Percentiles rank a stretch among this genome's conserved stretches.
Conservation (phyloP, 1,284 basidiomycete species). For the Malassezia yamatoensis region DNA sequence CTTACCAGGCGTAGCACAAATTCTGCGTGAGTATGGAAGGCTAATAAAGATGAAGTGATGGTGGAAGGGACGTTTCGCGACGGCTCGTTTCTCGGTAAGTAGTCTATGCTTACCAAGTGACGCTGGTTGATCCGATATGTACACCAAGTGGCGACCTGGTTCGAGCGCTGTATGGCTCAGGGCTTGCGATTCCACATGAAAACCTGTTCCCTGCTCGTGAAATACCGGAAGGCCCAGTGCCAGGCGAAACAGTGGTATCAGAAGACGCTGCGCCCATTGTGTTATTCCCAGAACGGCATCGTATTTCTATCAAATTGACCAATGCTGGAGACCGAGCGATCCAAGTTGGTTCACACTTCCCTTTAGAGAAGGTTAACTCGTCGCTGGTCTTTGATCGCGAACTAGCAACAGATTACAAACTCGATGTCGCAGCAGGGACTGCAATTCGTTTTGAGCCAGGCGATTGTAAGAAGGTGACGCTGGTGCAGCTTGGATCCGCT, state of each 20-base stretch:
- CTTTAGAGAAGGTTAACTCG: slow-evolving; percentile 78
- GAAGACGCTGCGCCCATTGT: slow-evolving; percentile 53
- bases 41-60: slow-evolving; percentile 36
- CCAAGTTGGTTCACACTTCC: slow-evolving; percentile 62
- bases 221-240: slow-evolving; percentile 18
- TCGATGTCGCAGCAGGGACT: slow-evolving; percentile 87
- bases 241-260: slow-evolving; percentile 27
- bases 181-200: slow-evolving; percentile 67
- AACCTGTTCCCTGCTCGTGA: slow-evolving; percentile 46
- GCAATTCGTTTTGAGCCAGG: slow-evolving; percentile 95
- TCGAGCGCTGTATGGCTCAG: slow-evolving; percentile 81
- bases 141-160: slow-evolving; percentile 60
- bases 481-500: slow-evolving; percentile 67
- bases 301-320: slow-evolving; percentile 66
- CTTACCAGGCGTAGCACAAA: slow-evolving; percentile 55
- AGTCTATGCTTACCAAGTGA: slow-evolving; percentile 19
- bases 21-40: slow-evolving; percentile 60
- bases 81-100: slow-evolving; percentile 33
- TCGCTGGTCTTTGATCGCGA: slow-evolving; percentile 71
- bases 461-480: slow-evolving; percentile 69
- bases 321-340: slow-evolving; percentile 91
- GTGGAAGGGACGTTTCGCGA: slow-evolving; percentile 44
- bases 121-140: slow-evolving; percentile 72
- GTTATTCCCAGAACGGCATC: slow-evolving; percentile 64
- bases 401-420: slow-evolving; percentile 68